These are phyloP conservation scores for Sphagnum tenellum DNA, from an alignment of 225 moss, liverwort and hornwort genomes.

Conservation along the genomic window DNA sequence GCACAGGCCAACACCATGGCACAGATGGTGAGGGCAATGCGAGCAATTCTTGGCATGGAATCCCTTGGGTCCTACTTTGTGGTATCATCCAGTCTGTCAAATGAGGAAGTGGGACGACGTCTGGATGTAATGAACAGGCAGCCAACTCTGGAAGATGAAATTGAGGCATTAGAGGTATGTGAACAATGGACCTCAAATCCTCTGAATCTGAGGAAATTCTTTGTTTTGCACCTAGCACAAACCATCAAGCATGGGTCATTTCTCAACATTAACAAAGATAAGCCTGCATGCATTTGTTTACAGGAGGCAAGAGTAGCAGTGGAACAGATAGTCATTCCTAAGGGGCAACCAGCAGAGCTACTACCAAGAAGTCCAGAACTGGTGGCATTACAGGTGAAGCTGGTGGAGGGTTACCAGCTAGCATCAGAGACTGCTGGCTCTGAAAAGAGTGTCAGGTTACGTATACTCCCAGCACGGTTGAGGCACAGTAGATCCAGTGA, in stretches of 20 bases:
- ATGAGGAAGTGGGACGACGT: constrained; percentile 31
- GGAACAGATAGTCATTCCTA: constrained; percentile 89
- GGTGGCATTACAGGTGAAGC: constrained; percentile 72
- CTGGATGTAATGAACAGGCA: constrained; percentile 25
- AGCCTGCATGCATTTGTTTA: constrained; percentile 8
- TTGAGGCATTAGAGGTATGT: constrained; percentile 85
- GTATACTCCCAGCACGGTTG: constrained; percentile 58
- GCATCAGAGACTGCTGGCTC: constrained; percentile 54
- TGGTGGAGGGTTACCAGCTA: constrained; percentile 83
- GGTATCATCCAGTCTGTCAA: constrained; percentile 19
- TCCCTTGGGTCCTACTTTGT: constrained; percentile 37
- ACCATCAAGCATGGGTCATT: constrained; percentile 17
- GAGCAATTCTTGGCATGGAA: constrained; percentile 87
- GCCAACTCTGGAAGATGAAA: constrained; percentile 63
- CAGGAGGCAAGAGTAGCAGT: constrained; percentile 94
- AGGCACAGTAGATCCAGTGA: constrained; percentile 3
- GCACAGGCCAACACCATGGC: constrained; percentile 95
- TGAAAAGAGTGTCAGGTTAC: constrained; percentile 45
- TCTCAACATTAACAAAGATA: constrained; percentile 12
- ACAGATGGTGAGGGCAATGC: constrained; percentile 97
- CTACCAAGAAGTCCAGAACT: constrained; percentile 65
- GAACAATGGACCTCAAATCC: background rate
- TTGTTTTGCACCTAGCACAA: too few relatives aligned
- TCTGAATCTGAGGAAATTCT: background rate
- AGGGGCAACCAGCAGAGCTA: constrained; percentile 79